phyloP scores from a whole-genome alignment of 805 yeast genomes.

The Scheffersomyces ergatensis region DNA sequence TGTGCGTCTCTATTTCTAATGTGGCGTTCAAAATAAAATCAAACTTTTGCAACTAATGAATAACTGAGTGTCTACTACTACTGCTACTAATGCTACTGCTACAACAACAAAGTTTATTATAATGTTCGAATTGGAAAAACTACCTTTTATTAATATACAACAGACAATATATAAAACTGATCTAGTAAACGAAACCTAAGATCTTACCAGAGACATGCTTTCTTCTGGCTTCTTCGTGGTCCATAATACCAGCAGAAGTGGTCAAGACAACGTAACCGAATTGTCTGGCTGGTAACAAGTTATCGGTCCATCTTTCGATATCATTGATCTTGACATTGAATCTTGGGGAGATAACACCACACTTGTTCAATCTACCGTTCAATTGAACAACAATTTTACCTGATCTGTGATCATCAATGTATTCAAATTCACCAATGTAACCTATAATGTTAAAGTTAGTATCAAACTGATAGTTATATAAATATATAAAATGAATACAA shows the following conservation, averaged over 20 bases:
- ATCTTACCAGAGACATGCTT: conserved; percentile 99
- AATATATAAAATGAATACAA: too few species aligned
- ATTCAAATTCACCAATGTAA: conserved; percentile 98
- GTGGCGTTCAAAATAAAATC: too few species aligned
- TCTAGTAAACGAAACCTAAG: conserved; percentile 93
- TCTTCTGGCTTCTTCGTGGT: conserved; percentile 99
- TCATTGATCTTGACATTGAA: conserved; percentile 94
- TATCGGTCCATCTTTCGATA: conserved; percentile 97
- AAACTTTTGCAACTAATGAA: too few species aligned
- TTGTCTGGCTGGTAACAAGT: conserved; percentile 98
- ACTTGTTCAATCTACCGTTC: conserved; percentile 98
- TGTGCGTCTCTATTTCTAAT: too few species aligned
- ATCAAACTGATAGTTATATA: conserved; percentile 2
- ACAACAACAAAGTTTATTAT: too few species aligned
- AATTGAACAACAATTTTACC: conserved; percentile 96
- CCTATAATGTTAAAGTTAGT: conserved; percentile 35
- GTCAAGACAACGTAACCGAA: conserved; percentile 97
- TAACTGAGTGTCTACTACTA: too few species aligned
- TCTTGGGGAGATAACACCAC: conserved; percentile 98
- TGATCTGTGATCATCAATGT: conserved; percentile 98
- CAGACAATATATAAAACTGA: not conserved
- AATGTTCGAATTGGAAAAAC: too few species aligned
- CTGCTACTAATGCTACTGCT: too few species aligned
- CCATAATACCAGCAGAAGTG: conserved; percentile 99
- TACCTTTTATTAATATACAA: not conserved